Conservation (phyloP, 192 early-diverging fungal genomes). For the Coemansia sp. region DNA sequence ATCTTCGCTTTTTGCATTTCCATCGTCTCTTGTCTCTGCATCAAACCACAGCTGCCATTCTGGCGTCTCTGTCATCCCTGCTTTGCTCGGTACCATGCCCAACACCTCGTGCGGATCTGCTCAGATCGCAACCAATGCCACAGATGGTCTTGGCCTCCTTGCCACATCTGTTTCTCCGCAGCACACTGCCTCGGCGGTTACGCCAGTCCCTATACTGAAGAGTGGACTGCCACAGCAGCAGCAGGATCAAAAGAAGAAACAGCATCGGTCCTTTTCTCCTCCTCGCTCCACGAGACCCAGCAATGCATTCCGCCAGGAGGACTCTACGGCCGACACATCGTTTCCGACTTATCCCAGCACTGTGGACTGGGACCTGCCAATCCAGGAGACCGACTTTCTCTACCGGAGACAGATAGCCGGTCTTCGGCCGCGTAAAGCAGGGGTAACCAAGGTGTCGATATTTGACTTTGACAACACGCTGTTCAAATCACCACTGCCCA, state of each 20-base stretch:
- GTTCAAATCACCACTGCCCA: constrained; percentile 63
- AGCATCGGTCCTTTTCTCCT: neutral
- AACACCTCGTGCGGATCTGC: neutral
- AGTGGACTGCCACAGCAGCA: neutral
- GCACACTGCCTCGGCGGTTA: neutral
- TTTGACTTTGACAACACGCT: constrained; percentile 73
- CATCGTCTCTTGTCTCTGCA: neutral
- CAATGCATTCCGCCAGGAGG: neutral
- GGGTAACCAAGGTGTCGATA: constrained; percentile 42
- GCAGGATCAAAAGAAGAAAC: neutral
- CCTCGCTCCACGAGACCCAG: neutral
- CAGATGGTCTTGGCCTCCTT: neutral
- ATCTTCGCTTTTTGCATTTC: constrained; percentile 5
- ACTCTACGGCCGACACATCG: neutral
- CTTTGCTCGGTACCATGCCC: constrained; percentile 2
- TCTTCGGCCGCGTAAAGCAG: constrained; percentile 31
- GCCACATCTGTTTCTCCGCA: neutral
- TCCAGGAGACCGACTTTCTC: constrained; percentile 39
- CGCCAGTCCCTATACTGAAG: neutral
- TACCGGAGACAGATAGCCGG: constrained; percentile 43
- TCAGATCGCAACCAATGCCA: neutral
- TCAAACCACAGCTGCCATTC: neutral
- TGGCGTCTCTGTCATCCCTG: neutral
- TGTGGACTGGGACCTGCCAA: constrained; percentile 37
- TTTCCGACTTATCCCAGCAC: constrained; percentile 39